Conservation (phyloP, 139 green algal genomes). For the Micractinium sp. region DNA sequence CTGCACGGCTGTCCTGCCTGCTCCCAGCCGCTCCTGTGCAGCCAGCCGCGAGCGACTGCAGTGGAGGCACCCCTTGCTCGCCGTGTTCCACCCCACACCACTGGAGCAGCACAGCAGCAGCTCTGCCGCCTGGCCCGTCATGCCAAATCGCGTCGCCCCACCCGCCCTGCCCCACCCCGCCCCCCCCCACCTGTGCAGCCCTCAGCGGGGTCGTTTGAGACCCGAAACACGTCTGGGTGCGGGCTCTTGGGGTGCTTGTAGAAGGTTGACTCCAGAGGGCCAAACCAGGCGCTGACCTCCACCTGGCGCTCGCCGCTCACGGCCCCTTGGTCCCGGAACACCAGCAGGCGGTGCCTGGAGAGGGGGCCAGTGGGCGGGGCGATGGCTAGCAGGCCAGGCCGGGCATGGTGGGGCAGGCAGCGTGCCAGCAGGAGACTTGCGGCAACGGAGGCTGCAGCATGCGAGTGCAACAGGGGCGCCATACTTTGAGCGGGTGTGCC, state of each 20-base stretch:
- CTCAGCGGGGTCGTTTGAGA: conserved; percentile 53
- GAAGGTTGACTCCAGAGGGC: conserved; percentile 52
- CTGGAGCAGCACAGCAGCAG: no score
- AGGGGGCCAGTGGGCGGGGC: no score
- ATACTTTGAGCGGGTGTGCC: not conserved
- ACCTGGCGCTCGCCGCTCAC: conserved; percentile 55
- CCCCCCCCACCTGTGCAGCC: conserved; percentile 51
- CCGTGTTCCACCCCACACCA: no score
- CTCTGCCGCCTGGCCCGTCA: no score
- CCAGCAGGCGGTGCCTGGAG: conserved; percentile 51
- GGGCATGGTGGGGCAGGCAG: not conserved
- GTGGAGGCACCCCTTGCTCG: no score
- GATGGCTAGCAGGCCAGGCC: not conserved
- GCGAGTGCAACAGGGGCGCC: no score
- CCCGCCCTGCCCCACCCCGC: not conserved
- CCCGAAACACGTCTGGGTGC: conserved; percentile 61
- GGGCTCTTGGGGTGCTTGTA: conserved; percentile 59
- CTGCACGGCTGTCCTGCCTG: no score
- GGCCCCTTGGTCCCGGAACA: conserved; percentile 58
- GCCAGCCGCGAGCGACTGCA: no score
- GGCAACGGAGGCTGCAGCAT: not conserved
- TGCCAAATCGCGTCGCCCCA: no score
- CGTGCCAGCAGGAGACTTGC: not conserved
- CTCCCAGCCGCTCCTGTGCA: no score
- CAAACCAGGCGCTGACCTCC: conserved; percentile 61